Evolutionary conservation across 768 basidiomycete species (phyloP), one percentile per base, ranked within the genome.

Genomic region (Hypholoma sublateritium): DNA sequence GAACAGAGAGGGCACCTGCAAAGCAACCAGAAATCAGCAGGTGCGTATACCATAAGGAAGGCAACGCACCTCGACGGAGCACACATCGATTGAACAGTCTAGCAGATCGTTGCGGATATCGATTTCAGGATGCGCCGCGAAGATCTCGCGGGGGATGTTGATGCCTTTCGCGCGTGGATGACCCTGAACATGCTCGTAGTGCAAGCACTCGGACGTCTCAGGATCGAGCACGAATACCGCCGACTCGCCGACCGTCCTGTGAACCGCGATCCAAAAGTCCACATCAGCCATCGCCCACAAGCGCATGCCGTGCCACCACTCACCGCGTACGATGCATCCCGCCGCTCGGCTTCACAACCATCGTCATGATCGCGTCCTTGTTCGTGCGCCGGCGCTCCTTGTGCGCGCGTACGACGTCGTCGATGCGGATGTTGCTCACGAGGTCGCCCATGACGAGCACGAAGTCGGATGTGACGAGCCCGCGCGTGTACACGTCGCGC

Each of bases 341-440:
- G 13, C 88, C 89, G 62, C 84, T 84, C 72, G 89, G 86, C 72
- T 91, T 92, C 56, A 91, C 89, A 13, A 93, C 93, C 79, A 98
- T 93, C 24, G 94, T 95, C 93, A 99, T 95, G 66, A 95, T 93
- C 37, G 89, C 91, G 69, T 98, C 91, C 76, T 93, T 92, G 72
- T 95, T 93, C 58, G 78, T 82, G 71, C 87, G 88, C 59, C 93
- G 79, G 50, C 94, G 77, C 70, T 91, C 90, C 78, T 89, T 94
- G 77, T 98, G 96, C 60, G 84, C 85, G 45, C 87, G 82, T 47
- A 97, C 89, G 52, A 95, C 91, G 63, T 93, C 90, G 64, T 93
- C 89, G 62, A 99, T 89, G 58, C 86, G 85, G 62, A 98, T 82
- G 69, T 93, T 98, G 74, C 94, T 95, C 62, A 99, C 90, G 51